These are phyloP conservation scores for Metschnikowia cubensis DNA, from an alignment of 805 yeast species.

Conservation along the genomic window DNA sequence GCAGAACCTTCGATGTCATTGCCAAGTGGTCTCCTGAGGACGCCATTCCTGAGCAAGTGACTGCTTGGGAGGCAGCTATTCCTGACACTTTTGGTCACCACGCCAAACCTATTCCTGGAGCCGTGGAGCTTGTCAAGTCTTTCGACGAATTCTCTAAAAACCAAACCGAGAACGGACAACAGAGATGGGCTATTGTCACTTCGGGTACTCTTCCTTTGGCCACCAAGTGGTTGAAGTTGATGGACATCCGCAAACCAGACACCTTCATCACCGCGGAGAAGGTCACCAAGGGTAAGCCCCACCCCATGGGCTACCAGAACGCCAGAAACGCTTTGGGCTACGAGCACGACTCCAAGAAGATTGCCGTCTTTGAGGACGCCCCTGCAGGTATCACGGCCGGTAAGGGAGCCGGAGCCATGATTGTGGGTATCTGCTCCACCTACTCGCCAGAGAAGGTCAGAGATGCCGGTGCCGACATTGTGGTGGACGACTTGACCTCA, in stretches of 20 bases:
- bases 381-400: slow-evolving; percentile 87
- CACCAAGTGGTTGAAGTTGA: slow-evolving; percentile 69
- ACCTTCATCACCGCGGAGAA: slow-evolving; percentile 79
- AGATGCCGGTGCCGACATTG: slow-evolving; percentile 77
- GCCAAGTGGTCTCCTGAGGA: slow-evolving; percentile 71
- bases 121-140: slow-evolving; percentile 55
- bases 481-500: slow-evolving; percentile 66
- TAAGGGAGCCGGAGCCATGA: slow-evolving; percentile 75
- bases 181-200: slow-evolving; percentile 84
- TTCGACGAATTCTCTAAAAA: slow-evolving; percentile 47
- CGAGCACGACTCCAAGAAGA: slow-evolving; percentile 32
- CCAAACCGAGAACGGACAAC: slow-evolving; percentile 39
- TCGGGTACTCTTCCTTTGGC: slow-evolving; percentile 79
- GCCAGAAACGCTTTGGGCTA: slow-evolving; percentile 50
- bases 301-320: slow-evolving; percentile 75
- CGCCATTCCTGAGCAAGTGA: slow-evolving; percentile 61
- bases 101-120: slow-evolving; percentile 76
- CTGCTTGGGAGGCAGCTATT: slow-evolving; percentile 64
- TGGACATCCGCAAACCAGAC: slow-evolving; percentile 59
- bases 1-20: slow-evolving; percentile 77
- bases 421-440: slow-evolving; percentile 80
- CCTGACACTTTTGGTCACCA: slow-evolving; percentile 68
- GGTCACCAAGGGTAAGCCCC: slow-evolving; percentile 78
- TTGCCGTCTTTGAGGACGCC: slow-evolving; percentile 82
- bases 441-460: slow-evolving; percentile 66